A percentile compares a stretch with the other conserved stretches of the same genome.
These are phyloP conservation scores for Dothideomycetes sp. DNA, from an alignment of 2,329 filamentous ascomycete species.

Conservation along the genomic window DNA sequence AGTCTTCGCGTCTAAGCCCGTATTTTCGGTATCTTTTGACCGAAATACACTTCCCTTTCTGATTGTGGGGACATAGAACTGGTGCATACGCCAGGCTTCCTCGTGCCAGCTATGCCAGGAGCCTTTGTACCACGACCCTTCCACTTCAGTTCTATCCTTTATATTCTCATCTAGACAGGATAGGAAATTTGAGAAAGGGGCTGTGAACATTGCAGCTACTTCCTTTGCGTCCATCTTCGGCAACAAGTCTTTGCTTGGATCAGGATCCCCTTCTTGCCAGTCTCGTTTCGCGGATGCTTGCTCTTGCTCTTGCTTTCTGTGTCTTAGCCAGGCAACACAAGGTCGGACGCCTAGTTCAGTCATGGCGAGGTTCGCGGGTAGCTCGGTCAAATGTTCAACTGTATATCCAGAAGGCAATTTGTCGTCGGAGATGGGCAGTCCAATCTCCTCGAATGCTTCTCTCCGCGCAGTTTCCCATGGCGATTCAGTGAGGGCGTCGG, in stretches of 20 bases:
- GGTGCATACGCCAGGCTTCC: conserved; percentile 73
- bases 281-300: conserved; percentile 21
- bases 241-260: conserved; percentile 29
- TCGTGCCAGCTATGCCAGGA: conserved; percentile 72
- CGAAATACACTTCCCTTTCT: conserved; percentile 15
- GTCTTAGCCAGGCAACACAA: conserved; percentile 47
- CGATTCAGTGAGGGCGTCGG: conserved; percentile 43
- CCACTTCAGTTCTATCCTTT: conserved; percentile 17
- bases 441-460: conserved; percentile 89
- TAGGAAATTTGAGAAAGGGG: conserved; percentile 77
- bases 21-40: conserved; percentile 2
- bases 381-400: conserved; percentile 77
- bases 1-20: conserved; percentile 6
- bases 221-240: conserved; percentile 79
- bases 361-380: conserved; percentile 49
- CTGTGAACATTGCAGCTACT: conserved; percentile 88
- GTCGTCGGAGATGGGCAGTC: conserved; percentile 60
- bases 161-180: conserved; percentile 44
- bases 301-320: background rate
- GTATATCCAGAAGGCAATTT: conserved; percentile 66
- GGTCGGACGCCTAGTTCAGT: conserved; percentile 40
- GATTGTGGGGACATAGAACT: conserved; percentile 73
- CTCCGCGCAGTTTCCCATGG: conserved; percentile 73
- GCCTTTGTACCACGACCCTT: conserved; percentile 73
- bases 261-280: conserved; percentile 43